Evolutionary conservation across 306 rosid species (phyloP).

Genomic region (Hippophae tibetana): DNA sequence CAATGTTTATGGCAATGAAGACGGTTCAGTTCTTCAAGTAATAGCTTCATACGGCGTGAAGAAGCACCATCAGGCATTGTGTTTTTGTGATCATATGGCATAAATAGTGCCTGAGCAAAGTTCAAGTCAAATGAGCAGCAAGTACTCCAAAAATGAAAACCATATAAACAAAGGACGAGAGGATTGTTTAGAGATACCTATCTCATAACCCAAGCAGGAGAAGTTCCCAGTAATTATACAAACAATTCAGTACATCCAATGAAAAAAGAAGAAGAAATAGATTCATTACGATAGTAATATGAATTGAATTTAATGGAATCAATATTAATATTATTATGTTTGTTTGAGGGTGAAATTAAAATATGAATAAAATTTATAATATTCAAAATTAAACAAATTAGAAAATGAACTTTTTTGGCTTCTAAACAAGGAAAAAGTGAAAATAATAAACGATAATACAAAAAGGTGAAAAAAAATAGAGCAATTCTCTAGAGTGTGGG

Average conservation of each 20-base stretch:
- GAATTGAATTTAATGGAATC: too few relatives aligned
- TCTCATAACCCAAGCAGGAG: neutral
- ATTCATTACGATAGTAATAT: too few relatives aligned
- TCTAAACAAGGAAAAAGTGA: too few relatives aligned
- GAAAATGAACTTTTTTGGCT: too few relatives aligned
- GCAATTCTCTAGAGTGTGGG: too few relatives aligned
- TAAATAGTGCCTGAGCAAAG: conserved; percentile 72
- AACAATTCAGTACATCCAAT: neutral
- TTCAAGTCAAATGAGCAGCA: neutral
- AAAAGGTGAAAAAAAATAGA: too few relatives aligned
- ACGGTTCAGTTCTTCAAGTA: conserved; percentile 74
- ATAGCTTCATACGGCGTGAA: conserved; percentile 54
- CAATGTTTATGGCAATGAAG: conserved; percentile 74
- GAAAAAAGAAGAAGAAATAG: neutral
- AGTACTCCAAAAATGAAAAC: neutral
- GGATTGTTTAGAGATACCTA: neutral
- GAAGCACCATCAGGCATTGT: conserved; percentile 64
- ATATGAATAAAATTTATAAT: too few relatives aligned
- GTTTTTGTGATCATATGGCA: conserved; percentile 98
- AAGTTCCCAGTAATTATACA: neutral
- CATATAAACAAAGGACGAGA: neutral
- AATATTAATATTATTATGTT: too few relatives aligned
- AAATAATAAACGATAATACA: too few relatives aligned
- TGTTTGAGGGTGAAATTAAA: too few relatives aligned
- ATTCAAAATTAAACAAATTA: too few relatives aligned